Conservation (phyloP, 2,329 filamentous ascomycete genomes). For the Bipolaris zeicola region DNA sequence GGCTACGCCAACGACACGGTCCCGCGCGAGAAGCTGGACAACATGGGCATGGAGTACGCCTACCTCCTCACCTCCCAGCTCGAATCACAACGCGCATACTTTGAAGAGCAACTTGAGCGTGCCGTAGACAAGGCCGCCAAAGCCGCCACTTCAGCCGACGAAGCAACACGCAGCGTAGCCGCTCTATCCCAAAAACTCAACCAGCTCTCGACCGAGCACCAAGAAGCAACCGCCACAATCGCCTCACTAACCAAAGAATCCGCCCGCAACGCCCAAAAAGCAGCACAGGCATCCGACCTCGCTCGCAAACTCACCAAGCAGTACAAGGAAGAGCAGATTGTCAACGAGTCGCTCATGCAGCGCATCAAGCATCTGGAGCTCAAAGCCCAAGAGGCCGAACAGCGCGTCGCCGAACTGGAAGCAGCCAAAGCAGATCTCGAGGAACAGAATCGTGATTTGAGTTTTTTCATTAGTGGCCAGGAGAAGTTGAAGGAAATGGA, state of each 20-base stretch:
- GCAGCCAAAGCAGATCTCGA: constrained; percentile 72
- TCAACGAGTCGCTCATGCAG: constrained; percentile 79
- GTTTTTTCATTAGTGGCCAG: constrained; percentile 83
- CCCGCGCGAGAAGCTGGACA: constrained; percentile 72
- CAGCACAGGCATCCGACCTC: constrained; percentile 74
- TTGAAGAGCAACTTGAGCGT: constrained; percentile 88
- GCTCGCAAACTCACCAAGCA: constrained; percentile 76
- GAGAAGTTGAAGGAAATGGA: constrained; percentile 77
- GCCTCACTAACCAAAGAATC: constrained; percentile 74
- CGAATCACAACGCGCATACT: constrained; percentile 90
- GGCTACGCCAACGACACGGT: constrained; percentile 67
- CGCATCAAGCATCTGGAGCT: constrained; percentile 74
- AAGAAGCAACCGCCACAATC: constrained; percentile 61
- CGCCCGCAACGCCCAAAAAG: constrained; percentile 59
- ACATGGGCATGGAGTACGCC: constrained; percentile 91
- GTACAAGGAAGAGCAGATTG: constrained; percentile 83
- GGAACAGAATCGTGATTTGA: constrained; percentile 85
- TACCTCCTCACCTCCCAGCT: constrained; percentile 91
- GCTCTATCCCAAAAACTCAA: constrained; percentile 58
- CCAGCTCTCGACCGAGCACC: constrained; percentile 61
- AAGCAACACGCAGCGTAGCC: constrained; percentile 59
- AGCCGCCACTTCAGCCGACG: constrained; percentile 70
- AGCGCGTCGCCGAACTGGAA: constrained; percentile 49
- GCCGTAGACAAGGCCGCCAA: constrained; percentile 86
- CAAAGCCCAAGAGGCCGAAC: constrained; percentile 62